Percentiles rank a stretch among this genome's conserved stretches.
These are phyloP conservation scores for Talaromyces verruculosus DNA, from an alignment of 2,329 filamentous ascomycete species.

Conservation along the genomic window DNA sequence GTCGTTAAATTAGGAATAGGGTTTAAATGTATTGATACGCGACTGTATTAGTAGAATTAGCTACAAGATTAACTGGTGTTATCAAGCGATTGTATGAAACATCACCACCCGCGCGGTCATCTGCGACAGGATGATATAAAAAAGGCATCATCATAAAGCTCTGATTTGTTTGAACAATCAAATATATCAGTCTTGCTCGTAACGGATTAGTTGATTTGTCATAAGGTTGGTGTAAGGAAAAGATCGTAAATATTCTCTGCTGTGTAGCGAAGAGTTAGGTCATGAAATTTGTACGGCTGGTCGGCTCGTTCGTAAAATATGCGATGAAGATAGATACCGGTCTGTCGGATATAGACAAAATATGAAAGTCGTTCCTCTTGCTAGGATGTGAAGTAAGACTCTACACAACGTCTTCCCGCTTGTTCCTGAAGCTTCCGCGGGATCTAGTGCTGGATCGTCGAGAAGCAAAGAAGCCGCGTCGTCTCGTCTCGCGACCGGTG, in stretches of 20 bases:
- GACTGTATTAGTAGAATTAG: not conserved
- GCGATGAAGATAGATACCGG: not conserved
- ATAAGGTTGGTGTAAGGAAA: not conserved
- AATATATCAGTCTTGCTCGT: not conserved
- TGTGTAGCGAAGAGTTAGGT: not conserved
- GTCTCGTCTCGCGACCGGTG: slow-evolving; percentile 38
- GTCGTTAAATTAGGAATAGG: not conserved
- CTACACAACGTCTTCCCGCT: slow-evolving; percentile 20
- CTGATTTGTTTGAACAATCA: not conserved
- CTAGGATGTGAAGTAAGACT: not conserved
- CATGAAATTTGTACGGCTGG: not conserved
- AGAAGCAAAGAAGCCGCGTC: slow-evolving; percentile 39
- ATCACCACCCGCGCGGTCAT: not conserved
- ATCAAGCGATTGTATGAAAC: slow-evolving; percentile 5
- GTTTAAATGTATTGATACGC: not conserved
- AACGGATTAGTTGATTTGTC: not conserved
- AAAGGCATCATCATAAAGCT: not conserved
- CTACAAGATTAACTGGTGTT: not conserved
- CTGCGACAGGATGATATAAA: not conserved
- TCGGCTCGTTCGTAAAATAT: not conserved
- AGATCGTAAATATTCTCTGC: slow-evolving; percentile 8
- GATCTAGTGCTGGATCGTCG: slow-evolving; percentile 21
- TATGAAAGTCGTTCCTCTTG: not conserved
- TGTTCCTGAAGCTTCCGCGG: slow-evolving; percentile 18
- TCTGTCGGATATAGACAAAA: not conserved